Evolutionary conservation across 2,329 filamentous ascomycete genomes (phyloP), one percentile per base, ranked within the genome.

Genomic region (Colletotrichum lini): DNA sequence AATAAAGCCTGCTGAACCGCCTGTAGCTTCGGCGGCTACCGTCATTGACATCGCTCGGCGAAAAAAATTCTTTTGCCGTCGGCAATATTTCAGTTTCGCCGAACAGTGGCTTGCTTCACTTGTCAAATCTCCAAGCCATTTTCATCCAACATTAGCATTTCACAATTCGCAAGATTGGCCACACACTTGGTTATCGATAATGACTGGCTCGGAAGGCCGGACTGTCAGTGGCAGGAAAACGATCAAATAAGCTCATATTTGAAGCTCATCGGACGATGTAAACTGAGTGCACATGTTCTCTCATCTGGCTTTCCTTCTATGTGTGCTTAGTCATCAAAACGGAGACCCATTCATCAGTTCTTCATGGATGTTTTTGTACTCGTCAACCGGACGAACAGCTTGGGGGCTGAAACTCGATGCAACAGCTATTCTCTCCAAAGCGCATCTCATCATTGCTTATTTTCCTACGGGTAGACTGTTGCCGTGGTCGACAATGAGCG

Each of bases 31-130:
- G 52, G 60, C 16, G 42, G 53, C 60, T 53, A 42, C 56, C 50
- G 62, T 47, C 45, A 42, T 42, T 21, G 10, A 30, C 56, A 9
- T 47, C 9, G 38, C 40, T 71, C 69, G 65, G 69, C 53, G 9
- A 68, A 63, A 56, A 15, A 44, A 40, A 18, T 30, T 9, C 10
- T 64, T 60, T 71, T 47, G 18, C 69, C 65, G 69, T 44, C 69
- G 69, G 69, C 52, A 68, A 71, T 13, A 45, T 9, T 45, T 6
- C 26, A 18, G 3, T 30, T 54, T 58, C 4, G 40, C 65, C 65
- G 67, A 50, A 26, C 4, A 1, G 35, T 23, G n/a, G n/a, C 7
- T 40, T 40, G n/a, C 7, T 40, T 40, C 35, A n/a, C 53, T n/a
- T 12, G 38, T 54, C 8, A 4, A 35, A 26, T 26, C 26, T 21